A percentile compares a stretch with the other conserved stretches of the same genome.
Evolutionary conservation across 352 stramenopile species (phyloP).

Genomic region (Globisporangium recalcitrans): DNA sequence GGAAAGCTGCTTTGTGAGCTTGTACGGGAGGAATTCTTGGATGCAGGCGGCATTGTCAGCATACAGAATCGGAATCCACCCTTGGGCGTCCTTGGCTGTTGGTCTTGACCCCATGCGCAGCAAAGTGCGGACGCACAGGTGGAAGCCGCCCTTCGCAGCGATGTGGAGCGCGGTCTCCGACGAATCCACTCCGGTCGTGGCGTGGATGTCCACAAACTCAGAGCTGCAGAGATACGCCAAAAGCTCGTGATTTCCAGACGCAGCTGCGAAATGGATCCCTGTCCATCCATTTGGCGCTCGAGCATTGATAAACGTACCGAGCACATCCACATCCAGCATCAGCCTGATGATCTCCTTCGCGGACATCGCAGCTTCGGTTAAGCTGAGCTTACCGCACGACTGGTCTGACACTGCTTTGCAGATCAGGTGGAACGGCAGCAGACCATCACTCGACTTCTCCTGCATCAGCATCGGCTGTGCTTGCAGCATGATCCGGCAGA

Average conservation of each 20-base stretch:
- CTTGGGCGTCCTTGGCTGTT: slow-evolving; percentile 36
- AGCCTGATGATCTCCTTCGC: slow-evolving; percentile 34
- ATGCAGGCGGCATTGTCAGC: slow-evolving; percentile 22
- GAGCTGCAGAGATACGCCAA: slow-evolving; percentile 30
- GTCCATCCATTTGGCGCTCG: slow-evolving; percentile 38
- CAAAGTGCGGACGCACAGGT: slow-evolving; percentile 33
- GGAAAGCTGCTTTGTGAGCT: slow-evolving; percentile 51
- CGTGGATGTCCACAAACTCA: slow-evolving; percentile 33
- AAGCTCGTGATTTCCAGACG: slow-evolving; percentile 45
- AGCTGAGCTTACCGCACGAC: not conserved
- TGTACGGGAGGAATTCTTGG: slow-evolving; percentile 53
- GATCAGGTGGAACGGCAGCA: slow-evolving; percentile 48
- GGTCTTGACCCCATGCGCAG: slow-evolving; percentile 32
- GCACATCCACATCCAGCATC: slow-evolving; percentile 58
- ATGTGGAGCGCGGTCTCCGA: slow-evolving; percentile 57
- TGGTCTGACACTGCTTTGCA: slow-evolving; percentile 24
- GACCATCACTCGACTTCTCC: slow-evolving; percentile 30
- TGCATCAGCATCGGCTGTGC: slow-evolving; percentile 28
- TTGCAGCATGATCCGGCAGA: slow-evolving; percentile 42
- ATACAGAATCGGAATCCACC: slow-evolving; percentile 50
- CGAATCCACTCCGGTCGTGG: slow-evolving; percentile 23
- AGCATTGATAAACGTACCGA: slow-evolving; percentile 44
- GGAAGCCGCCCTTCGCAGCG: slow-evolving; percentile 30
- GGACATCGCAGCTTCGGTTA: slow-evolving; percentile 17
- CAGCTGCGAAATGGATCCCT: slow-evolving; percentile 46